Evolutionary conservation across 305 asterid genomes (phyloP).

Genomic region (Fraxinus ornus): DNA sequence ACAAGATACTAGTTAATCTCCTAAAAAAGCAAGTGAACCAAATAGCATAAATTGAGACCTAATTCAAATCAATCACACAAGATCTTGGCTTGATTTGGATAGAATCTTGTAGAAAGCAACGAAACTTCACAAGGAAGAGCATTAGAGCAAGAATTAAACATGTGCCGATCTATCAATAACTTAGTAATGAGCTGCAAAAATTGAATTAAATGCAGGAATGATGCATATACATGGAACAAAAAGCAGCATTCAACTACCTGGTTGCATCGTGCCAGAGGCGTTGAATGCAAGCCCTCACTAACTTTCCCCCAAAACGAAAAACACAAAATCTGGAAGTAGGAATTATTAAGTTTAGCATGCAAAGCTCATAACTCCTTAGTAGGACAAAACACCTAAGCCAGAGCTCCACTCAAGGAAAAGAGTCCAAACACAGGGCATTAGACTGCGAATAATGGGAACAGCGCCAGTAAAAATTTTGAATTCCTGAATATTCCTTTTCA

Average conservation of each 20-base stretch:
- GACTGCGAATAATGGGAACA: neutral
- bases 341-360: neutral
- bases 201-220: neutral
- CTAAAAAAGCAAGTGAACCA: neutral
- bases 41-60: neutral
- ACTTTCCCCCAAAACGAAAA: neutral
- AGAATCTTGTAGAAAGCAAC: neutral
- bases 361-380: neutral
- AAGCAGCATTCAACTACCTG: neutral
- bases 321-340: neutral
- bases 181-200: neutral
- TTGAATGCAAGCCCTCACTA: neutral
- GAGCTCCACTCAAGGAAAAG: neutral
- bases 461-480: neutral
- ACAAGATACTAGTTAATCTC: neutral
- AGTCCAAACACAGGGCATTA: neutral
- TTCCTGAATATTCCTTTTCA: neutral
- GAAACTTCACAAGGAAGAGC: neutral
- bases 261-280: neutral
- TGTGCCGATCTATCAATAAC: neutral
- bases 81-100: neutral
- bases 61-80: neutral
- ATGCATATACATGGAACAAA: neutral
- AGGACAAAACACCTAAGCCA: neutral
- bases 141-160: neutral